A percentile compares a stretch with the other conserved stretches of the same genome.
phyloP scores from a whole-genome alignment of 805 yeast species.

The Saturnispora quitensis region DNA sequence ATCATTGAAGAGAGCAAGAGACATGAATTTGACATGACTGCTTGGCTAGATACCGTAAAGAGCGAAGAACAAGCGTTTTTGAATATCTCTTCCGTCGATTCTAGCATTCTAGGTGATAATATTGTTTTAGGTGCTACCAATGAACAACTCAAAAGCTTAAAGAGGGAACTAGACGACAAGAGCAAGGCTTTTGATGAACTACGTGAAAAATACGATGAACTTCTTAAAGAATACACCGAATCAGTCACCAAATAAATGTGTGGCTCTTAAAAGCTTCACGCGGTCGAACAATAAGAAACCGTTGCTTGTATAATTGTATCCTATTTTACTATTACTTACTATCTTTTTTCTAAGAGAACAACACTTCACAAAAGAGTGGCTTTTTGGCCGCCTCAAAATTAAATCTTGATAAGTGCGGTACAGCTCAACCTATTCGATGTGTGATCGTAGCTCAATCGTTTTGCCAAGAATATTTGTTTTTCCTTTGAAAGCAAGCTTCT shows the following conservation, averaged over 20 bases:
- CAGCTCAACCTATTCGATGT: too few species aligned
- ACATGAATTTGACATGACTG: slow-evolving; percentile 32
- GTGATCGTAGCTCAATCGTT: too few species aligned
- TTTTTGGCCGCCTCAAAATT: too few species aligned
- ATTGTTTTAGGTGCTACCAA: slow-evolving; percentile 4
- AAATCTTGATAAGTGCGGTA: too few species aligned
- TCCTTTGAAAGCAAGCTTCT: too few species aligned
- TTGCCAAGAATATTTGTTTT: neutral
- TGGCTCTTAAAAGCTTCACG: neutral
- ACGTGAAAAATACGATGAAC: slow-evolving; percentile 14
- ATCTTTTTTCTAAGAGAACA: neutral
- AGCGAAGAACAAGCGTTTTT: slow-evolving; percentile 45
- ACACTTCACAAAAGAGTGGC: neutral
- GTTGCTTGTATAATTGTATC: neutral
- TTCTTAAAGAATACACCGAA: slow-evolving; percentile 12
- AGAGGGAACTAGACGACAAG: slow-evolving; percentile 9
- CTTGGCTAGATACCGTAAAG: slow-evolving; percentile 40
- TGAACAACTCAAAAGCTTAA: slow-evolving; percentile 5
- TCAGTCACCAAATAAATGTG: slow-evolving; percentile 6
- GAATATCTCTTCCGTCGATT: slow-evolving; percentile 32
- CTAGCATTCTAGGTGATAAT: slow-evolving; percentile 18
- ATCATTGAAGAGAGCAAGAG: slow-evolving; percentile 10
- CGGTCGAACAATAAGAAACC: neutral
- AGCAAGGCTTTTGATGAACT: slow-evolving; percentile 6
- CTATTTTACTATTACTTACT: neutral